Percentiles rank a stretch among this genome's conserved stretches.
These are phyloP conservation scores for Hanseniaspora pseudoguilliermondii DNA, from an alignment of 805 yeast genomes.

Conservation along the genomic window DNA sequence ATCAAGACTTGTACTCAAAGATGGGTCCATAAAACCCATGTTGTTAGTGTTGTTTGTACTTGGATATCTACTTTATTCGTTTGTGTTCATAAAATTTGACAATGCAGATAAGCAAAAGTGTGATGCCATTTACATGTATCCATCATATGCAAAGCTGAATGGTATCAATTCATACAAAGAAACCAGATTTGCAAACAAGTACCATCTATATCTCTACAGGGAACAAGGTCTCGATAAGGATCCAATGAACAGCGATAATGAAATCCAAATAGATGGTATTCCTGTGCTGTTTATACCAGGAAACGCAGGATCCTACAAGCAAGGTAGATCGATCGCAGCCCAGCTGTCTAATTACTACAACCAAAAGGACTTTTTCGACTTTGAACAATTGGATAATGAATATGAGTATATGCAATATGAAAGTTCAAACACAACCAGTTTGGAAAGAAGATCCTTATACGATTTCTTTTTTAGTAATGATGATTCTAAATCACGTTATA, in stretches of 20 bases:
- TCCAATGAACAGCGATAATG: constrained; percentile 33
- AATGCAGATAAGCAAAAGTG: constrained; percentile 48
- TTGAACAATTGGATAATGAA: constrained; percentile 18
- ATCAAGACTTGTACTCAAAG: background rate
- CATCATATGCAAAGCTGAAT: constrained; percentile 62
- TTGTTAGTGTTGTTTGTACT: constrained; percentile 17
- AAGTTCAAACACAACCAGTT: constrained; percentile 15
- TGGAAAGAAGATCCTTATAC: constrained; percentile 18
- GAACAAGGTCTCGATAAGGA: constrained; percentile 59
- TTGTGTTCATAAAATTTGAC: constrained; percentile 18
- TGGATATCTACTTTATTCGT: constrained; percentile 13
- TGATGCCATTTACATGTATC: constrained; percentile 63
- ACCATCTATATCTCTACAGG: constrained; percentile 71
- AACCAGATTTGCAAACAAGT: constrained; percentile 63
- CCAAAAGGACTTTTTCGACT: constrained; percentile 19
- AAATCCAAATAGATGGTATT: constrained; percentile 44
- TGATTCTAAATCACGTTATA: constrained; percentile 16
- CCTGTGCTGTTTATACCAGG: constrained; percentile 95
- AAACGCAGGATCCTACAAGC: constrained; percentile 88
- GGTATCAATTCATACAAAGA: constrained; percentile 55
- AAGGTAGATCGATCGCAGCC: constrained; percentile 85
- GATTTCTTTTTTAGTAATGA: constrained; percentile 10
- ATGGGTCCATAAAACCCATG: background rate
- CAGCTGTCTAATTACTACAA: constrained; percentile 48
- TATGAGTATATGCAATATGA: constrained; percentile 13